These are phyloP conservation scores for Pseudocohnilembus persalinus DNA, from an alignment of 169 alveolate genomes.

Conservation along the genomic window DNA sequence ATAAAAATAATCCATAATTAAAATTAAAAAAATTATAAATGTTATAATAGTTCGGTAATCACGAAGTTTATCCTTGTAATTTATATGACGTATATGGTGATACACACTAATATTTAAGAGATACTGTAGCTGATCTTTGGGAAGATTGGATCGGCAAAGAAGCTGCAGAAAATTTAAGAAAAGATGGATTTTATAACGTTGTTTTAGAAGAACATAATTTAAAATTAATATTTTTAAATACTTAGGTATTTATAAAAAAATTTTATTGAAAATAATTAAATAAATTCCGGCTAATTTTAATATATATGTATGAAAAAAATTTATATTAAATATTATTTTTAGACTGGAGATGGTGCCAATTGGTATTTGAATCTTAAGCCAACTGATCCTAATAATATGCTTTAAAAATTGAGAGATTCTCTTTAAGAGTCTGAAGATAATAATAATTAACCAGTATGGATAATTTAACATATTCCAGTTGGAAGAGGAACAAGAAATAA, in stretches of 20 bases:
- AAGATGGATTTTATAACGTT: not conserved
- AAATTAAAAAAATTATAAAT: too few relatives aligned
- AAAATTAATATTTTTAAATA: too few relatives aligned
- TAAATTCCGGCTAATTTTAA: too few relatives aligned
- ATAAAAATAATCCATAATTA: too few relatives aligned
- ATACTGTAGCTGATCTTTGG: not conserved
- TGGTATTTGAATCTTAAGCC: not conserved
- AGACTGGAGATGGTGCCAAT: slow-evolving; percentile 67
- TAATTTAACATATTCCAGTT: not conserved
- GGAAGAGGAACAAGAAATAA: not conserved
- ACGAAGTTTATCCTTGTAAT: not conserved
- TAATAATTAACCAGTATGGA: not conserved
- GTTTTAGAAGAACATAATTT: not conserved
- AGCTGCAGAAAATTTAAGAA: not conserved
- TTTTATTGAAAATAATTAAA: too few relatives aligned
- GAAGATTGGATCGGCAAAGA: not conserved
- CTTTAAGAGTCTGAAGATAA: not conserved
- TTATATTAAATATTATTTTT: slow-evolving; percentile 46
- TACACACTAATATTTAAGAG: too few relatives aligned
- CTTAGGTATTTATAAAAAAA: not conserved
- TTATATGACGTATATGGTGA: not conserved
- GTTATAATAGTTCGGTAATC: not conserved
- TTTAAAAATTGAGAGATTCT: not conserved
- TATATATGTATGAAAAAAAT: too few relatives aligned
- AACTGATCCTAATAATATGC: slow-evolving; percentile 6